phyloP scores from a whole-genome alignment of 345 rosid genomes.

The Eutrema japonicum region DNA sequence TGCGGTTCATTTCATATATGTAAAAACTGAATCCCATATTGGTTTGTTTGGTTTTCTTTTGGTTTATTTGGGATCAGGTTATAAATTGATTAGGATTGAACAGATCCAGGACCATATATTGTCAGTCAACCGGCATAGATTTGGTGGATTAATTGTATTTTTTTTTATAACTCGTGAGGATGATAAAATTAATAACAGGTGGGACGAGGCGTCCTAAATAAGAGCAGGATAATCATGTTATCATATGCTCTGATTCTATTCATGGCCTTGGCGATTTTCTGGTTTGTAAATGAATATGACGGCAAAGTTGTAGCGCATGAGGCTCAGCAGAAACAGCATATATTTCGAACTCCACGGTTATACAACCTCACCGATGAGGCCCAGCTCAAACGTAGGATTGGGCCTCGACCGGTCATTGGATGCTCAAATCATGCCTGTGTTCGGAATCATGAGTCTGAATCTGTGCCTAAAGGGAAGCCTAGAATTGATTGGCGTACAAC shows the following conservation, averaged over 20 bases:
- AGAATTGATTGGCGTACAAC: slow-evolving; percentile 51
- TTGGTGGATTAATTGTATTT: background rate
- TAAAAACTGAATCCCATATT: background rate
- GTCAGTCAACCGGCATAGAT: background rate
- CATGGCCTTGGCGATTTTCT: slow-evolving; percentile 29
- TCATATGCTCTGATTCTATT: slow-evolving; percentile 20
- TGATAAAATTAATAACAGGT: slow-evolving; percentile 24
- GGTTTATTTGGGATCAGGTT: background rate
- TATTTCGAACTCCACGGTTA: background rate
- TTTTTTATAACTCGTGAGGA: background rate
- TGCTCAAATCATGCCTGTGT: background rate
- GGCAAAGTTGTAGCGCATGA: slow-evolving; percentile 9
- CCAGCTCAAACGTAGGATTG: background rate
- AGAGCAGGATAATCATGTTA: background rate
- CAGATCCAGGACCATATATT: background rate
- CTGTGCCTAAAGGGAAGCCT: slow-evolving; percentile 13
- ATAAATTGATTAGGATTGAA: background rate
- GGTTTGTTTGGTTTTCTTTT: background rate
- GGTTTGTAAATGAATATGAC: background rate
- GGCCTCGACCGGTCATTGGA: background rate
- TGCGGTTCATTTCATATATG: no score
- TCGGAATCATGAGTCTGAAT: background rate
- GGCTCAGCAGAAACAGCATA: slow-evolving; percentile 10
- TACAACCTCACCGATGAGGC: slow-evolving; percentile 14
- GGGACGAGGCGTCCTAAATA: background rate